A percentile compares a stretch with the other conserved stretches of the same genome.
phyloP scores from a whole-genome alignment of 768 basidiomycete species.

The Agrocybe pediades region DNA sequence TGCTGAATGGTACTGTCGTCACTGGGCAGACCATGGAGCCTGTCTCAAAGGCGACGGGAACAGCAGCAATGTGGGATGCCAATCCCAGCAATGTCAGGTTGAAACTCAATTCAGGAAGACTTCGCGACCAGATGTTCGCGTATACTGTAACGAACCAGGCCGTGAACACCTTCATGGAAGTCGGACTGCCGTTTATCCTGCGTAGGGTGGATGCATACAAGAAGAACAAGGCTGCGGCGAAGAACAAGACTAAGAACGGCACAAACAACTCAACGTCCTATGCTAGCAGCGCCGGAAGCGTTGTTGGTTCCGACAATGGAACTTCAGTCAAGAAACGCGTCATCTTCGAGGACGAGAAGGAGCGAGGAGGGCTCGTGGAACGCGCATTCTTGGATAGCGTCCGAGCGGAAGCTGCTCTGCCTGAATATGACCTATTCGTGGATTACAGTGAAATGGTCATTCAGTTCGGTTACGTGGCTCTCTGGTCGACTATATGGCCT shows the following conservation, averaged over 20 bases:
- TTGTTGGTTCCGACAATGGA: constrained; percentile 20
- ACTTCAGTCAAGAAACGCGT: constrained; percentile 61
- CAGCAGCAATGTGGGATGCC: constrained; percentile 49
- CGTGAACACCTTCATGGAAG: constrained; percentile 74
- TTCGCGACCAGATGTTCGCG: constrained; percentile 93
- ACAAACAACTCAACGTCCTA: not conserved
- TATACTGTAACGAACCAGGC: constrained; percentile 89
- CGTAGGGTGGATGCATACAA: constrained; percentile 57
- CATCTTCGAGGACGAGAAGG: constrained; percentile 69
- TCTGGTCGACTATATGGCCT: constrained; percentile 96
- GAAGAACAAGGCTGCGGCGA: constrained; percentile 34
- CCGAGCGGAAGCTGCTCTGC: constrained; percentile 73
- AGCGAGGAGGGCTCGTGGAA: constrained; percentile 62
- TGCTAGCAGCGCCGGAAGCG: constrained; percentile 3
- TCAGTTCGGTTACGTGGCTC: constrained; percentile 89
- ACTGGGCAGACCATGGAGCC: too few relatives aligned
- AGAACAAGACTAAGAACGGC: constrained; percentile 5
- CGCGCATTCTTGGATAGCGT: constrained; percentile 79
- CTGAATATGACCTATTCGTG: constrained; percentile 78
- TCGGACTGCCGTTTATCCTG: constrained; percentile 78
- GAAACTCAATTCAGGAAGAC: constrained; percentile 66
- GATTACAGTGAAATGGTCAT: constrained; percentile 98
- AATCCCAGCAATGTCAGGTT: constrained; percentile 49
- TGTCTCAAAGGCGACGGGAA: not conserved
- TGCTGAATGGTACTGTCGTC: constrained; percentile 32